Conservation (phyloP, 2,329 filamentous ascomycete genomes). For the Trichoderma sp. region DNA sequence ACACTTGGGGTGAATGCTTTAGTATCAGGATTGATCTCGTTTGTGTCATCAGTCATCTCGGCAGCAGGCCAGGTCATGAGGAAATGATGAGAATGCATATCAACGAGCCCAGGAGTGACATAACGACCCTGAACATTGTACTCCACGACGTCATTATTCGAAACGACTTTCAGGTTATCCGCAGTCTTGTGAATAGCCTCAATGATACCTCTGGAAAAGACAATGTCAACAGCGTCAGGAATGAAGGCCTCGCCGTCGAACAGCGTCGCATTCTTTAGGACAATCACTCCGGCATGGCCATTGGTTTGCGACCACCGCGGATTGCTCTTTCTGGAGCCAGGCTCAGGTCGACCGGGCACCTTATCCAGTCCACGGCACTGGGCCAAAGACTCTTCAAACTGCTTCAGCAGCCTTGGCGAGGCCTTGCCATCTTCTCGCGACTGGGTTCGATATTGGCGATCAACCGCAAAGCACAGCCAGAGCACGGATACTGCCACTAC, state of each 20-base stretch:
- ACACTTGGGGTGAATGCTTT: constrained; percentile 21
- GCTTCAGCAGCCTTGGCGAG: constrained; percentile 18
- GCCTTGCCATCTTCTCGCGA: not conserved
- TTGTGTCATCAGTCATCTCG: constrained; percentile 40
- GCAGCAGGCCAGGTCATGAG: constrained; percentile 42
- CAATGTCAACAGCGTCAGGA: constrained; percentile 39
- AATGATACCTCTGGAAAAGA: constrained; percentile 26
- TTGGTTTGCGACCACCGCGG: constrained; percentile 46
- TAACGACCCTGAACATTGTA: constrained; percentile 44
- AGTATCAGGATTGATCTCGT: constrained; percentile 41
- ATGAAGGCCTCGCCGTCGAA: constrained; percentile 48
- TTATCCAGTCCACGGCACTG: constrained; percentile 16
- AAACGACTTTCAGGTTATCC: constrained; percentile 5
- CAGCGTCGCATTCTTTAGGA: constrained; percentile 48
- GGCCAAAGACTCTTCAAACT: constrained; percentile 22
- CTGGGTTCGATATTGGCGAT: constrained; percentile 9
- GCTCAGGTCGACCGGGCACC: constrained; percentile 13
- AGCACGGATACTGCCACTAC: constrained; percentile 19
- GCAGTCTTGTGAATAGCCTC: constrained; percentile 20
- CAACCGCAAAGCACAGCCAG: constrained; percentile 22
- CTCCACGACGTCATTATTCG: constrained; percentile 31
- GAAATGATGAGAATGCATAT: constrained; percentile 52
- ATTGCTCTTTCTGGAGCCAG: constrained; percentile 36
- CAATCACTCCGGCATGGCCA: constrained; percentile 44
- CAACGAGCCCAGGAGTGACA: constrained; percentile 50